Base-by-base conservation (phyloP, 83 land plant genomes). In the Diphasiastrum complanatum region DNA sequence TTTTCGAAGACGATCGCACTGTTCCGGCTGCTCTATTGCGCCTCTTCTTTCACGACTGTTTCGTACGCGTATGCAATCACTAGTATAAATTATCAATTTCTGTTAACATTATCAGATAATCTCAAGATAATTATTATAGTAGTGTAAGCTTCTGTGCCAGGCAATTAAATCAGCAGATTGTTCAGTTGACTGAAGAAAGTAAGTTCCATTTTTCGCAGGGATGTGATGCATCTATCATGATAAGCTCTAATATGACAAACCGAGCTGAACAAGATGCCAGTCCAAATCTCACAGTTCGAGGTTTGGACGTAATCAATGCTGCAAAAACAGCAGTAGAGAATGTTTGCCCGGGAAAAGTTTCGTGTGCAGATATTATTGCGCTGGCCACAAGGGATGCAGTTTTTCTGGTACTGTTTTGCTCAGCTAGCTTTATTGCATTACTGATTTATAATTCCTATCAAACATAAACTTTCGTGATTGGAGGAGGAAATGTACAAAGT, bases 31-130 rank as follows among this genome's bases (percentile, higher is more conserved):
- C 83, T 1, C 14, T 79, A 8, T 29, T 79, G 0, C 70, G 83
- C 58, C 50, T 79, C 75, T 75, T 75, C 50, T 79, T 79, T 61
- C 83, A 79, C 53, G 83, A 79, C 32, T 79, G 83, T 57, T 79
- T 79, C 50, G 79, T 79, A 12, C 28, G 83, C 72, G 83, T 79
- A 70, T 40, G 37, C 31, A 19, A 45, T 34, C 12, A 30, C 40
- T 30, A 46, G n/a, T n/a, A n/a, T n/a, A n/a, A n/a, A n/a, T n/a
- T n/a, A n/a, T n/a, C n/a, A n/a, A n/a, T n/a, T n/a, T n/a, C n/a
- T n/a, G n/a, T n/a, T n/a, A n/a, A n/a, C n/a, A n/a, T n/a, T n/a
- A n/a, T n/a, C n/a, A n/a, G n/a, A n/a, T n/a, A n/a, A n/a, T n/a
- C n/a, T n/a, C n/a, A n/a, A n/a, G n/a, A n/a, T n/a, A n/a, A n/a